phyloP scores from a whole-genome alignment of 208 protist genomes.

The Acanthamoeba triangularis region DNA sequence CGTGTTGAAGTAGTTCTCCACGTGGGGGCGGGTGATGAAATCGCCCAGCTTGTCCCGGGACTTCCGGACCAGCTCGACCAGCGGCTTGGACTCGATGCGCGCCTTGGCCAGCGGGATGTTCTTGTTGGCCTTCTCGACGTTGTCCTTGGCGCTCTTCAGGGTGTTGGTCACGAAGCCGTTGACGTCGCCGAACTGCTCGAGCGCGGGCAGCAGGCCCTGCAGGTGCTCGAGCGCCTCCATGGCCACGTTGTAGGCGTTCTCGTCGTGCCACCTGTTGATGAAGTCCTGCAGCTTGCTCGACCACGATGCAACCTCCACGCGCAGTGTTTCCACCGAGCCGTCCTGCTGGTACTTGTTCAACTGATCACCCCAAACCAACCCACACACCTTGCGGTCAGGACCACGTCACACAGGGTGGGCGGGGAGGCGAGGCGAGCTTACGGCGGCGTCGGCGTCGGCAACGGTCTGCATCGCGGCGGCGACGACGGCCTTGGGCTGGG shows the following conservation, averaged over 20 bases:
- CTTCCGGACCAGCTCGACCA: not conserved
- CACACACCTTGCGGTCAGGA: not conserved
- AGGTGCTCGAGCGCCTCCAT: slow-evolving; percentile 51
- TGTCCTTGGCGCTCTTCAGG: slow-evolving; percentile 28
- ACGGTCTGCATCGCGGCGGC: not conserved
- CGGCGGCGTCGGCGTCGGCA: not conserved
- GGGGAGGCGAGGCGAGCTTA: not conserved
- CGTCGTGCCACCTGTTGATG: slow-evolving; percentile 59
- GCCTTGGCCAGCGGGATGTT: slow-evolving; percentile 72
- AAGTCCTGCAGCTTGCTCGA: slow-evolving; percentile 48
- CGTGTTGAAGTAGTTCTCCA: slow-evolving; percentile 53
- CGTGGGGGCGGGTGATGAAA: not conserved
- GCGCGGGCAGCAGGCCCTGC: slow-evolving; percentile 22
- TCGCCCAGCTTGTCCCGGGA: not conserved
- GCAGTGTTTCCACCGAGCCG: not conserved
- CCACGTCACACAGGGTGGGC: not conserved
- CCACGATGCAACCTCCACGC: slow-evolving; percentile 1
- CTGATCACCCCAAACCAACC: not conserved
- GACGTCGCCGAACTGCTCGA: slow-evolving; percentile 33
- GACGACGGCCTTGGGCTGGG: not conserved
- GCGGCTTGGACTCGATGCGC: slow-evolving; percentile 28
- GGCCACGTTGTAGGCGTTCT: slow-evolving; percentile 41
- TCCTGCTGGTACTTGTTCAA: not conserved
- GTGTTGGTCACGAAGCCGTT: not conserved
- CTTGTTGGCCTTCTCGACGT: slow-evolving; percentile 37